phyloP scores from a whole-genome alignment of 768 basidiomycete species.

The Pisolithus marmoratus region DNA sequence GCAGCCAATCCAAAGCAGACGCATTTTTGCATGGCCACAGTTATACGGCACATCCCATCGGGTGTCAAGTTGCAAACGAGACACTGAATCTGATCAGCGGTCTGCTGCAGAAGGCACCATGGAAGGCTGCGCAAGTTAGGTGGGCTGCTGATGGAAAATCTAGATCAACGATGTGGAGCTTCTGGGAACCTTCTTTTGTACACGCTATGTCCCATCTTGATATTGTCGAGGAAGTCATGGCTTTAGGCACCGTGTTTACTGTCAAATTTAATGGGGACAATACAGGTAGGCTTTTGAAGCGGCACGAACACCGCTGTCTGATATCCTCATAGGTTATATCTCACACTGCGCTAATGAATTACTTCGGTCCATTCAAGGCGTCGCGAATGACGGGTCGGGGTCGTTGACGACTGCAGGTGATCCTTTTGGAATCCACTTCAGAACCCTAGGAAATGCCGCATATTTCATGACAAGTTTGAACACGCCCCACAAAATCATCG shows the following conservation, averaged over 20 bases:
- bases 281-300: conserved; percentile 36
- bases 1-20: conserved; percentile 67
- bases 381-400: conserved; percentile 16
- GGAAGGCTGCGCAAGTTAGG: conserved; percentile 50
- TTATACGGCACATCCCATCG: conserved; percentile 91
- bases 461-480: conserved; percentile 91
- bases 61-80: conserved; percentile 86
- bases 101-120: conserved; percentile 42
- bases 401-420: conserved; percentile 47
- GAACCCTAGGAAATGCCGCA: conserved; percentile 87
- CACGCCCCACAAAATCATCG: conserved; percentile 48
- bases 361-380: conserved; percentile 46
- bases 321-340: conserved; percentile 39
- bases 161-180: conserved; percentile 60
- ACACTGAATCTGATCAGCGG: conserved; percentile 63
- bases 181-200: conserved; percentile 80
- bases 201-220: conserved; percentile 47
- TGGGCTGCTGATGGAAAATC: conserved; percentile 41
- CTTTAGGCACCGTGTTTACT: conserved; percentile 79
- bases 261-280: conserved; percentile 61
- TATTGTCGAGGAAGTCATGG: conserved; percentile 71
- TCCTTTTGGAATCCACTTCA: conserved; percentile 70
- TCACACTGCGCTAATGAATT: conserved; percentile 61
- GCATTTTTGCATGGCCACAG: conserved; percentile 93
- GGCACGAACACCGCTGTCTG: not conserved